Base-by-base conservation (phyloP, 345 rosid genomes). In the Eutrema japonicum region DNA sequence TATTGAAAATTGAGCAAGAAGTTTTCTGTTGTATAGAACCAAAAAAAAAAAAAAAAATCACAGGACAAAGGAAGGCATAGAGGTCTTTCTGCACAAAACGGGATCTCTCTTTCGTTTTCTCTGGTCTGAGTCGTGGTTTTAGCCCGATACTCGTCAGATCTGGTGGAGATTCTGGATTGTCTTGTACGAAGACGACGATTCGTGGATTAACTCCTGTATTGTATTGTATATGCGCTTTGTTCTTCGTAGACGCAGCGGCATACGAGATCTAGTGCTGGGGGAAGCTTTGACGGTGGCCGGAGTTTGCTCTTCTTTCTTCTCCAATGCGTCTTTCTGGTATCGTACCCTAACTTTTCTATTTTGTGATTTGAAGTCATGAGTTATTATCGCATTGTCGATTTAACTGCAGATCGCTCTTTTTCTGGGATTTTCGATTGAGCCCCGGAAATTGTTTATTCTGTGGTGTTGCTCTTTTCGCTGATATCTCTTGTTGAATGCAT, bases 21-120 rank as follows among this genome's bases (percentile, higher is more conserved):
- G 76, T 77, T 64, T 70, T 70, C 80, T 12, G 75, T 70, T 75
- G 66, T 18, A 38, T 35, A 61, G 51, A 2, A 22, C 22, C 22
- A 6, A 41, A 16, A 35, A 50, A 63, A 4, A 6, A 41, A 16
- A 35, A 50, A 48, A 29, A 58, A 74, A 48, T 18, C 60, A 48
- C 8, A 38, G 47, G 54, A 56, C 66, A 68, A 37, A 53, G 57
- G 36, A 37, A 53, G 57, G 36, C 22, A 26, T 22, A 7, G 52
- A 52, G 64, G 68, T 38, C 51, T 64, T 56, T 22, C 43, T 76
- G n/a, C 72, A 42, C 49, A 71, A 71, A 77, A 42, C 52, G 80
- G 80, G 80, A 77, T 77, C 73, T 77, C 80, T 77, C 67, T 49
- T 55, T 55, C 66, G 59, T 63, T 32, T 18, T 30, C 79, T 70